Evolutionary conservation across 2,329 filamentous ascomycete species (phyloP).

Genomic region (Cladosporium austrohemisphaericum): DNA sequence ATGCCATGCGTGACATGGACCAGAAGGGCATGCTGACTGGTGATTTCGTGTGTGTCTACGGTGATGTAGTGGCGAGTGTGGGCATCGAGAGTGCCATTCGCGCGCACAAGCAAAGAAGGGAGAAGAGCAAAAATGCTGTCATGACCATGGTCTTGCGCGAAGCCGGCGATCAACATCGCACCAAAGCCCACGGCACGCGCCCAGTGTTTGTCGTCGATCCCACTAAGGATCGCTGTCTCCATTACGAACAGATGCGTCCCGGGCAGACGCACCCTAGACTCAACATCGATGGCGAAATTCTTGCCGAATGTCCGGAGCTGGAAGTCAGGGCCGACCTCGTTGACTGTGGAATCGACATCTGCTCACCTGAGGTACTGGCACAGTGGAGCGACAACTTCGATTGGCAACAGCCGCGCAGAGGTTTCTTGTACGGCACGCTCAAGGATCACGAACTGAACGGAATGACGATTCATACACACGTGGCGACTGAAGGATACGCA

Average conservation of each 20-base stretch:
- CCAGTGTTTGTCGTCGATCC: conserved; percentile 86
- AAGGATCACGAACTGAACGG: conserved; percentile 97
- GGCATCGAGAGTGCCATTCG: conserved; percentile 74
- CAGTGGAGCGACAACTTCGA: conserved; percentile 98
- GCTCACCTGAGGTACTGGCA: conserved; percentile 89
- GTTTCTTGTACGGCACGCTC: conserved; percentile 86
- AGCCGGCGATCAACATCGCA: conserved; percentile 69
- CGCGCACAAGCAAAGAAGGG: conserved; percentile 74
- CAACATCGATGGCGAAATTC: conserved; percentile 73
- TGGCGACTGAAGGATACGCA: conserved; percentile 78
- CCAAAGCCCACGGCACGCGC: conserved; percentile 69
- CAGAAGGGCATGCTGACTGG: conserved; percentile 77
- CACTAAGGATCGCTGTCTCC: conserved; percentile 73
- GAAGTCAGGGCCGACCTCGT: conserved; percentile 84
- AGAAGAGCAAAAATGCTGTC: conserved; percentile 86
- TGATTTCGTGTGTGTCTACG: conserved; percentile 90
- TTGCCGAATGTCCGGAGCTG: conserved; percentile 69
- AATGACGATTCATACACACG: conserved; percentile 91
- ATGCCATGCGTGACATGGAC: conserved; percentile 92
- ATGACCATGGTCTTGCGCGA: conserved; percentile 93
- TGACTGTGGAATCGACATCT: conserved; percentile 94
- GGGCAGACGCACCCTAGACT: conserved; percentile 58
- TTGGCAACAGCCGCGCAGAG: conserved; percentile 82
- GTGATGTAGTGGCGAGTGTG: conserved; percentile 87
- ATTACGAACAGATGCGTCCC: conserved; percentile 87